Evolutionary conservation across 805 yeast species (phyloP).

Genomic region (Saccharomycopsis javanensis): DNA sequence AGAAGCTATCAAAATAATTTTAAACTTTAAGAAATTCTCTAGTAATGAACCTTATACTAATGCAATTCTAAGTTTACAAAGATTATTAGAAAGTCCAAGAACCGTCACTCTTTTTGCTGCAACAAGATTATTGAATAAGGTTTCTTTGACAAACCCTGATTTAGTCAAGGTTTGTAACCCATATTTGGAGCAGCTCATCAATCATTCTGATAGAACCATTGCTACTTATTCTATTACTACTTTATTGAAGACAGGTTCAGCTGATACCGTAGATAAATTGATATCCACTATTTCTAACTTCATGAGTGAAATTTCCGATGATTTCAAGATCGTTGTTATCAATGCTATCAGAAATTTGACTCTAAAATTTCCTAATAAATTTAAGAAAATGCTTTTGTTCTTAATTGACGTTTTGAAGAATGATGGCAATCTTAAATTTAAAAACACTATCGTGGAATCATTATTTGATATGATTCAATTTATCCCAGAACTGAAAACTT

Average conservation of each 20-base stretch:
- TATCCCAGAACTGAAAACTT: slow-evolving; percentile 72
- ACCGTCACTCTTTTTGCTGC: slow-evolving; percentile 89
- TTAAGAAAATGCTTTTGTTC: slow-evolving; percentile 71
- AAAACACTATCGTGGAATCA: slow-evolving; percentile 84
- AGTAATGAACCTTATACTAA: slow-evolving; percentile 55
- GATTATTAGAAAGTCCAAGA: slow-evolving; percentile 76
- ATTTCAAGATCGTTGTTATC: slow-evolving; percentile 86
- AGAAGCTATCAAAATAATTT: slow-evolving; percentile 78
- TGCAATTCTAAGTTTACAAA: slow-evolving; percentile 67
- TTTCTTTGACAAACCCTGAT: slow-evolving; percentile 75
- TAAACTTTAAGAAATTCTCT: slow-evolving; percentile 42
- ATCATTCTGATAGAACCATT: slow-evolving; percentile 81
- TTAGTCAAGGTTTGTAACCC: slow-evolving; percentile 61
- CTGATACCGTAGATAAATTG: slow-evolving; percentile 79
- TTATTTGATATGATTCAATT: slow-evolving; percentile 83
- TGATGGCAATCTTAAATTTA: slow-evolving; percentile 82
- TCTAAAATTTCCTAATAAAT: slow-evolving; percentile 85
- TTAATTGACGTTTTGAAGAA: slow-evolving; percentile 77
- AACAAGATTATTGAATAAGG: slow-evolving; percentile 75
- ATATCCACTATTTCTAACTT: slow-evolving; percentile 79
- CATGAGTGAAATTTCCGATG: slow-evolving; percentile 92
- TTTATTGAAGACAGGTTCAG: slow-evolving; percentile 86
- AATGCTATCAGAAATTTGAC: slow-evolving; percentile 92
- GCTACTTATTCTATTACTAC: slow-evolving; percentile 97
- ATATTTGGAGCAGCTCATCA: slow-evolving; percentile 79